These are phyloP conservation scores for Firmiana major DNA, from an alignment of 345 rosid species.

Conservation along the genomic window DNA sequence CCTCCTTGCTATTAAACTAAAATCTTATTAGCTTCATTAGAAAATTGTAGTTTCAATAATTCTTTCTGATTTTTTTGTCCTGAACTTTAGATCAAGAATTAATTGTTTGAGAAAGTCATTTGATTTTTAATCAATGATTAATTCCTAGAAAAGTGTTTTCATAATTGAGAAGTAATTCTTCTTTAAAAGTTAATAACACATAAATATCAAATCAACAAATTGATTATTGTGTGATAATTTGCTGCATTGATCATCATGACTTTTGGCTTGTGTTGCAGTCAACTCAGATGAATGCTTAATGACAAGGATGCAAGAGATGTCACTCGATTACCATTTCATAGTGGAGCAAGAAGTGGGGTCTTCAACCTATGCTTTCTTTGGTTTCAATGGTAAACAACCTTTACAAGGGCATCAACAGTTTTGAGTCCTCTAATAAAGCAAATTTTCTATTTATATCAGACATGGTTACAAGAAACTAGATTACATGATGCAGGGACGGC, in stretches of 20 bases:
- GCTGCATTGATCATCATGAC: not conserved
- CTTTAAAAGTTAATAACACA: not conserved
- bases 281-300: conserved; percentile 60
- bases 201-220: too few species aligned
- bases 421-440: not conserved
- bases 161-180: not conserved
- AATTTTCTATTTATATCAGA: not conserved
- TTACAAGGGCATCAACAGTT: not conserved
- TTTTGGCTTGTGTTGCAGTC: conserved; percentile 35
- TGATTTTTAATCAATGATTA: not conserved
- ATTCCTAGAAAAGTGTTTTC: not conserved
- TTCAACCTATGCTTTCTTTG: conserved; percentile 58
- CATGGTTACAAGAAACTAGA: not conserved
- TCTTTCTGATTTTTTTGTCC: not conserved
- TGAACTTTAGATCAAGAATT: too few species aligned
- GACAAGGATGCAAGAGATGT: conserved; percentile 82
- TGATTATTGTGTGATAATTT: not conserved
- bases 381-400: conserved; percentile 53
- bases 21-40: not conserved
- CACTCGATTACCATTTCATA: conserved; percentile 52
- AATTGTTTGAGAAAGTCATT: not conserved
- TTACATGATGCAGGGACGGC: conserved; percentile 61
- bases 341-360: conserved; percentile 73
- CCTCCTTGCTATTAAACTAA: too few species aligned
- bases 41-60: too few species aligned